Evolutionary conservation across 768 basidiomycete genomes (phyloP).

Genomic region (Russula emetica): DNA sequence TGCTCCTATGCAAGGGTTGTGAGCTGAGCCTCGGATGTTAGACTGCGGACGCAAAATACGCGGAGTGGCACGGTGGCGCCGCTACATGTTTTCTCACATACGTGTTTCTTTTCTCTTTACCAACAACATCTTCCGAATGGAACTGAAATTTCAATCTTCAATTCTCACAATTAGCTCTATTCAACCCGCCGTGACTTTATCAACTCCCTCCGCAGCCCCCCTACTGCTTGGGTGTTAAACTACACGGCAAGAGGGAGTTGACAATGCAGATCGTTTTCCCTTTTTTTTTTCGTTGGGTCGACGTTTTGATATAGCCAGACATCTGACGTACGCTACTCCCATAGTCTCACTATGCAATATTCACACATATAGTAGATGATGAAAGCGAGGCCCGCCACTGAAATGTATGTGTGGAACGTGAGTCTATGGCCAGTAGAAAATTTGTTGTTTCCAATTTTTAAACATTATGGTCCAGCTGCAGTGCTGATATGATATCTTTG

Average conservation of each 20-base stretch:
- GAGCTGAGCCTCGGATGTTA: neutral
- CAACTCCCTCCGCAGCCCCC: conserved; percentile 52
- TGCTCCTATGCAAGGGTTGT: neutral
- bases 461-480: too few relatives aligned
- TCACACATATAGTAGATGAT: too few relatives aligned
- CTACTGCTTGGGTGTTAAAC: conserved; percentile 64
- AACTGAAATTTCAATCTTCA: neutral
- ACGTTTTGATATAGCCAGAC: conserved; percentile 43
- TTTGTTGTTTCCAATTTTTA: too few relatives aligned
- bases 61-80: neutral
- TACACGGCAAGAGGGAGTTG: conserved; percentile 50
- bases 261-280: conserved; percentile 58
- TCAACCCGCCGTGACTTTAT: conserved; percentile 47
- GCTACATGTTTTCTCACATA: neutral
- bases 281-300: conserved; percentile 36
- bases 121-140: neutral
- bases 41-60: conserved; percentile 14
- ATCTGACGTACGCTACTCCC: conserved; percentile 1
- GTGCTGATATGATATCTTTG: too few relatives aligned
- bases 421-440: too few relatives aligned
- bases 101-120: neutral
- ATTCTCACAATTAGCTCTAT: neutral
- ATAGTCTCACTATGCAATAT: neutral
- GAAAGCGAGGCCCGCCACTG: too few relatives aligned
- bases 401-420: neutral